Base-by-base conservation (phyloP, 148 eudicot species). In the Rhododendron ovatum region DNA sequence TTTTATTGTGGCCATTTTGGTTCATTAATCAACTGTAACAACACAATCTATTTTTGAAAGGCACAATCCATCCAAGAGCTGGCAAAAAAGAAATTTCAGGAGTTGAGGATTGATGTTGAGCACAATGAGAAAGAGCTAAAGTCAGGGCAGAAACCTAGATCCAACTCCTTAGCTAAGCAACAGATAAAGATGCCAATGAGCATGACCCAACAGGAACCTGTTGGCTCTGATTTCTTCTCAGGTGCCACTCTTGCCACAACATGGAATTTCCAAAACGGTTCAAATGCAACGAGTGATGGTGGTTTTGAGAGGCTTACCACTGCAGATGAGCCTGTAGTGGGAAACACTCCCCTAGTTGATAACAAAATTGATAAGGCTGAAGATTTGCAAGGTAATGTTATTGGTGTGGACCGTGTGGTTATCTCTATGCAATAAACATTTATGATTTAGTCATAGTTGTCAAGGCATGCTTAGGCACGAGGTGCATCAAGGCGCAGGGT, bases 1-100 rank as follows among this genome's bases (percentile, higher is more conserved):
- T 85, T 48, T 12, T 2, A 1, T 51, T 2, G 10, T 77, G 33
- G 39, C 67, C 69, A 12, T 63, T 84, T 45, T 82, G 55, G 73
- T 83, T 73, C 51, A 14, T 30, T 84, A 48, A 88, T 81, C 80
- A 22, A 39, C 82, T 82, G 7, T 69, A 35, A 4, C 76, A 33
- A 28, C 81, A 24, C 48, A 24, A 43, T 79, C 48, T 73, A 79
- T 83, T 88, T 90, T 85, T 33, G 59, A 76, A 86, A 97, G 99
- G 99, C 99, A 82, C 91, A 94, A 74, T 80, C 96, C 82, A 97
- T 97, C 74, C 95, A 91, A 91, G 99, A 97, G 90, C 92, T 92
- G 85, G 98, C 98, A 59, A 94, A 89, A 91, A 92, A 78, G 92
- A 94, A 94, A 90, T 93, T 94, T 85, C 89, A 91, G 78, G 93